phyloP scores from a whole-genome alignment of 2,329 filamentous ascomycete genomes.

The Acephala macrosclerotiorum region DNA sequence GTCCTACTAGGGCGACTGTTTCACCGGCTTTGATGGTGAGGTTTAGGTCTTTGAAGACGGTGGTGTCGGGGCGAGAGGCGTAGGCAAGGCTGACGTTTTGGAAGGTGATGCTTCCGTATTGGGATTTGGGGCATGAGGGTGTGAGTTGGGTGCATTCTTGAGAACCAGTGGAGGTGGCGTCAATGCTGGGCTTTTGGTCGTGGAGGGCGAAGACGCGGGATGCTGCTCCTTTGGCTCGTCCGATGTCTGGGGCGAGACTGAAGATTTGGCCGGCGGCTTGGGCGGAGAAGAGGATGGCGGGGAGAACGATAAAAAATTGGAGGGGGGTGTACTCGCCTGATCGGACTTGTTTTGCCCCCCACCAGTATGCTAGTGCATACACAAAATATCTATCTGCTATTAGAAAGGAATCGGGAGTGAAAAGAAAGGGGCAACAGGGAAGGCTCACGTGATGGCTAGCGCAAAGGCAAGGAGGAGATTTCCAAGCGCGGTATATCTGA shows the following conservation, averaged over 20 bases:
- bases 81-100: constrained; percentile 69
- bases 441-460: constrained; percentile 41
- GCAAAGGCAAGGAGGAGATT: constrained; percentile 68
- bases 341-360: constrained; percentile 75
- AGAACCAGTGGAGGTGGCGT: constrained; percentile 13
- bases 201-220: constrained; percentile 62
- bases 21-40: constrained; percentile 65
- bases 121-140: background rate
- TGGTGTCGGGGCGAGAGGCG: constrained; percentile 63
- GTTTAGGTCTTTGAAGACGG: constrained; percentile 64
- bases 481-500: constrained; percentile 55
- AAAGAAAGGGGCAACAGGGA: background rate
- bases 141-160: background rate
- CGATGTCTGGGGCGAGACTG: constrained; percentile 77
- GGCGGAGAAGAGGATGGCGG: constrained; percentile 75
- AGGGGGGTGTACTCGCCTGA: constrained; percentile 68
- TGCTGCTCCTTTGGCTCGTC: constrained; percentile 68
- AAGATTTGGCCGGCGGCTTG: constrained; percentile 80
- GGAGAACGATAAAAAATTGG: constrained; percentile 78
- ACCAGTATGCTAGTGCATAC: constrained; percentile 82
- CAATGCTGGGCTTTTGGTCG: constrained; percentile 48
- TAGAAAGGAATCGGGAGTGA: constrained; percentile 26
- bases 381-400: constrained; percentile 69
- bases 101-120: constrained; percentile 56
- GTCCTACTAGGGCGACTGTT: constrained; percentile 70